Base-by-base conservation (phyloP, 164 flowering plant species). In the Aristolochia californica region DNA sequence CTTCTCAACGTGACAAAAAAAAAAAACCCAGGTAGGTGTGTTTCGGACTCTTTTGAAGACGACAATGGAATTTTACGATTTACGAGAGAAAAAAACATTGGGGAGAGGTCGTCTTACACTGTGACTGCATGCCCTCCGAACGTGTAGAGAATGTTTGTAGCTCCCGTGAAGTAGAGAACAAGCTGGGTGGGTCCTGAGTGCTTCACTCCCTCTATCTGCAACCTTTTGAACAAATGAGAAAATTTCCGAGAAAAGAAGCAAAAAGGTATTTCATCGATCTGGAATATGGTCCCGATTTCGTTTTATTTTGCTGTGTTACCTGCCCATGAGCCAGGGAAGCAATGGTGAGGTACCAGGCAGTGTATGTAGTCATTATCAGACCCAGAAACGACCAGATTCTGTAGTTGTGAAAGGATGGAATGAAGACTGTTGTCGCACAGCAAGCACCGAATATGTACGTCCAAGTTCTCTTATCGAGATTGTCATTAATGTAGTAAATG, bases 121-220 rank as follows among this genome's bases (percentile, higher is more conserved):
- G 99, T 94, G 48, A 90, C 99, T 20, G 99, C 99, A 79, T 94
- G 99, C 62, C 99, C 99, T 59, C 99, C 99, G 43, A 94, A 94
- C 58, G 99, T 94, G 77, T 94, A 94, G 76, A 94, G 99, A 78
- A 94, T 85, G 84, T 94, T 94, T 70, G 99, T 94, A 60, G 99
- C 97, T 56, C 99, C 99, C 0, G 99, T 94, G 82, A 94, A 94
- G 67, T 94, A 94, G 40, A 94, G 74, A 47, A 94, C 99, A 79
- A 90, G 5, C 66, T 80, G 88, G 58, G 85, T 68, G 26, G 99
- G 99, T 23, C 97, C 99, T 17, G 95, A 80, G 63, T 90, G 99
- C 73, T 74, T 77, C 22, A 90, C 99, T 22, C 87, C 97, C 62
- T 90, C 93, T 50, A 83, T 82, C 99, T 94, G 57, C 44, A 28